Evolutionary conservation across 495 filamentous ascomycete genomes (phyloP).

Genomic region (Pseudomonodictys pantanalensis): DNA sequence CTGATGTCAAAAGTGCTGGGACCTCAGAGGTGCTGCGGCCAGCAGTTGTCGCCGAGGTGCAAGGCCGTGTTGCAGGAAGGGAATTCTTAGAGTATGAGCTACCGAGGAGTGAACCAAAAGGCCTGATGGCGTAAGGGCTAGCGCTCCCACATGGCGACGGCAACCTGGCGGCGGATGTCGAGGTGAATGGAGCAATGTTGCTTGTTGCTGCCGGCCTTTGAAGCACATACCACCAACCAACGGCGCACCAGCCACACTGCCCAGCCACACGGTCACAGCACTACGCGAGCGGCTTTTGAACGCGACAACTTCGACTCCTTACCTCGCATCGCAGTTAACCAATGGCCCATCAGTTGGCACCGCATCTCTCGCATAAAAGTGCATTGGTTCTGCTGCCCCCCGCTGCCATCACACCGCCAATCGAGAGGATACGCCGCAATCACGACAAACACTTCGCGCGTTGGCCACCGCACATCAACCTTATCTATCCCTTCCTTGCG

Average conservation of each 20-base stretch:
- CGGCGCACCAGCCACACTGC: neutral
- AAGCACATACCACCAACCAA: neutral
- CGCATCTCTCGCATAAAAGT: slow-evolving; percentile 25
- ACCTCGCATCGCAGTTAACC: too few species aligned
- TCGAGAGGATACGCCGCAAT: slow-evolving; percentile 10
- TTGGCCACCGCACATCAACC: slow-evolving; percentile 31
- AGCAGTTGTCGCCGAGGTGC: neutral
- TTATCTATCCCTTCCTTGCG: slow-evolving; percentile 28
- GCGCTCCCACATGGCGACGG: neutral
- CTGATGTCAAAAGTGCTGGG: too few species aligned
- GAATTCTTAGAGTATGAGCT: too few species aligned
- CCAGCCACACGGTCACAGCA: neutral
- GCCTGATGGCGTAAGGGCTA: too few species aligned
- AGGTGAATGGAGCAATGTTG: neutral
- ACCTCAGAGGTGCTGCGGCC: neutral
- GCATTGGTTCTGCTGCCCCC: slow-evolving; percentile 28
- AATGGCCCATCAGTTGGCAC: neutral
- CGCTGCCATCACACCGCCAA: slow-evolving; percentile 13
- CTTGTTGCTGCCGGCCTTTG: neutral
- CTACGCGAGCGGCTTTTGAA: neutral
- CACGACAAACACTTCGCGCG: slow-evolving; percentile 20
- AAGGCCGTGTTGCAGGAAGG: too few species aligned
- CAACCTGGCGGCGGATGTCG: neutral
- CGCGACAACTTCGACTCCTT: too few species aligned
- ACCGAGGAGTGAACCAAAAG: too few species aligned